A percentile compares a stretch with the other conserved stretches of the same genome.
These are phyloP conservation scores for Lotmaria passim DNA, from an alignment of 208 protist species.

Conservation along the genomic window DNA sequence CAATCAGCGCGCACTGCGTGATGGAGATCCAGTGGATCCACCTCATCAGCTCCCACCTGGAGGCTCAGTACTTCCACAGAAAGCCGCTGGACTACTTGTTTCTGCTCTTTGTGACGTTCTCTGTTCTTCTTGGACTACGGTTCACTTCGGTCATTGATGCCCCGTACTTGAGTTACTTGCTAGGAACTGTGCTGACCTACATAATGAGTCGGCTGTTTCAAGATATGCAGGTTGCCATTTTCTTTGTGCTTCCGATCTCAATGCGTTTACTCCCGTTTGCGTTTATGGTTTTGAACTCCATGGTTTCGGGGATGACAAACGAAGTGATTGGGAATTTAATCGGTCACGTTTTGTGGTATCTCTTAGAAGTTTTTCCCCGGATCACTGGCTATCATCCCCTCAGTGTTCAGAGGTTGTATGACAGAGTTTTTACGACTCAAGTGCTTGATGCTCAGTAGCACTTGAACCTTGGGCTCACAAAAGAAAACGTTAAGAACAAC, in stretches of 20 bases:
- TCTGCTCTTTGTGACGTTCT: slow-evolving; percentile 51
- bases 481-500: slow-evolving; percentile 7
- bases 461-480: background rate
- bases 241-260: slow-evolving; percentile 57
- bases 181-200: slow-evolving; percentile 73
- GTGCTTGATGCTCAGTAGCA: slow-evolving; percentile 7
- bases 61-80: slow-evolving; percentile 73
- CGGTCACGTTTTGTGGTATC: slow-evolving; percentile 82
- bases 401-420: slow-evolving; percentile 49
- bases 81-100: slow-evolving; percentile 71
- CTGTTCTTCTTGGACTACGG: slow-evolving; percentile 57
- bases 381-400: slow-evolving; percentile 76
- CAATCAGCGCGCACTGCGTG: slow-evolving; percentile 52
- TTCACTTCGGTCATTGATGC: slow-evolving; percentile 50
- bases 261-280: slow-evolving; percentile 65
- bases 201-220: slow-evolving; percentile 69
- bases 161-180: slow-evolving; percentile 58
- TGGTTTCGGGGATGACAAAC: slow-evolving; percentile 33
- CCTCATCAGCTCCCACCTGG: slow-evolving; percentile 54
- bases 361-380: slow-evolving; percentile 86
- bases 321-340: slow-evolving; percentile 60
- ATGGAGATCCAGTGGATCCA: slow-evolving; percentile 77
- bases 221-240: slow-evolving; percentile 57
- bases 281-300: slow-evolving; percentile 45
- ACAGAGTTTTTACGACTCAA: slow-evolving; percentile 21